These are phyloP conservation scores for Tetradesmus obliquus DNA, from an alignment of 139 green algal species.

Conservation along the genomic window DNA sequence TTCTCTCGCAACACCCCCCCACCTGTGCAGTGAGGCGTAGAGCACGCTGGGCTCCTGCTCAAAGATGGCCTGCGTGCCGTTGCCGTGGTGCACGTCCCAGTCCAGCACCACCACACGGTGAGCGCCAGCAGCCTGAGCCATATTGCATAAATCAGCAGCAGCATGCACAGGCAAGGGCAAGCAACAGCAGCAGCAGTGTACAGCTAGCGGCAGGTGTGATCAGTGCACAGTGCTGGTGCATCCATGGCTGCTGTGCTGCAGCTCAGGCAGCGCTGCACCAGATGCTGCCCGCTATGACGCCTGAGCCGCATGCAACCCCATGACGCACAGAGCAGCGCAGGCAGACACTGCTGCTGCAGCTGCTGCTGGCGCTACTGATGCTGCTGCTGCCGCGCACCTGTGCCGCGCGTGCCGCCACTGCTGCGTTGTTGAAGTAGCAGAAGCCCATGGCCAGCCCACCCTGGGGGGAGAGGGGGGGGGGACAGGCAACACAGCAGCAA, in stretches of 20 bases:
- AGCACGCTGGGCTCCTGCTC: conserved; percentile 77
- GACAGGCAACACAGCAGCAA: background rate
- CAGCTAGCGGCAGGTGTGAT: no score
- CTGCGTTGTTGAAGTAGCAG: conserved; percentile 90
- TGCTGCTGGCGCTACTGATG: no score
- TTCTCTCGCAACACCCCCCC: background rate
- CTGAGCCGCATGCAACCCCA: no score
- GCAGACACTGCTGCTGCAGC: no score
- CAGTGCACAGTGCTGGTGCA: no score
- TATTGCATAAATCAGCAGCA: no score
- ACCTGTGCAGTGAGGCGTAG: conserved; percentile 83
- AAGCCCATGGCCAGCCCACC: conserved; percentile 82
- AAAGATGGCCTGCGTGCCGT: conserved; percentile 75
- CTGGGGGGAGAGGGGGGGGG: background rate
- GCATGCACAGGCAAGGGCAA: background rate
- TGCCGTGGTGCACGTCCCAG: conserved; percentile 78
- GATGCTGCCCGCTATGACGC: no score
- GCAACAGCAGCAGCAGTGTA: no score
- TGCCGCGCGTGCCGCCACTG: conserved; percentile 24
- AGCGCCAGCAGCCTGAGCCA: conserved; percentile 49
- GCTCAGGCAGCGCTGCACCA: no score
- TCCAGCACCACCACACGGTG: conserved; percentile 81
- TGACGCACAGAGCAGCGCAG: background rate
- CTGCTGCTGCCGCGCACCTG: background rate
- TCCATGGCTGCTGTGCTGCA: no score